Conservation (phyloP, 306 rosid genomes). For the Lathyrus aphaca region DNA sequence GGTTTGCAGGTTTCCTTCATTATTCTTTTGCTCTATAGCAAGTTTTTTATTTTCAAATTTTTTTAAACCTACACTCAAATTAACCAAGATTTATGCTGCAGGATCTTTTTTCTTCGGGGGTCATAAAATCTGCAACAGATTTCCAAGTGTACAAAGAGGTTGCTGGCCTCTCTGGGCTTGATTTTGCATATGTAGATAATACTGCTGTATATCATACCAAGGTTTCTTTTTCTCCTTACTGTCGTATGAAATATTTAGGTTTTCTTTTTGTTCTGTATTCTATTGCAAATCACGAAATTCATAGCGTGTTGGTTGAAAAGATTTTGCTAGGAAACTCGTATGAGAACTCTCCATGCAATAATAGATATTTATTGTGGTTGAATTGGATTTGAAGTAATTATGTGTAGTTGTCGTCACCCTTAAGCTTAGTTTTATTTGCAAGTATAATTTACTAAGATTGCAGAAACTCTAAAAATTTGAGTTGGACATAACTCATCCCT, state of each 20-base stretch:
- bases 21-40: slow-evolving; percentile 3
- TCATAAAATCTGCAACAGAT: slow-evolving; percentile 91
- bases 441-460: too few relatives aligned
- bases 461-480: too few relatives aligned
- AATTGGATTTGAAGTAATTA: slow-evolving; percentile 12
- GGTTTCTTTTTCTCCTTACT: slow-evolving; percentile 55
- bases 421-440: background rate
- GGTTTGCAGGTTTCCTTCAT: slow-evolving; percentile 53
- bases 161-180: slow-evolving; percentile 95
- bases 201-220: slow-evolving; percentile 96
- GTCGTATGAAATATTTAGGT: slow-evolving; percentile 24
- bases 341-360: slow-evolving; percentile 1
- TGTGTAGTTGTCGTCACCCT: slow-evolving; percentile 13
- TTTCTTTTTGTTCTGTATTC: slow-evolving; percentile 26
- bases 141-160: slow-evolving; percentile 88
- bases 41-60: slow-evolving; percentile 17
- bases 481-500: too few relatives aligned
- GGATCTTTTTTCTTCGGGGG: slow-evolving; percentile 92
- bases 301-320: slow-evolving; percentile 4
- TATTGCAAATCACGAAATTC: slow-evolving; percentile 32
- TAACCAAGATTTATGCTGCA: slow-evolving; percentile 47
- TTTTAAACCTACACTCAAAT: slow-evolving; percentile 25
- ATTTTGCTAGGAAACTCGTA: slow-evolving; percentile 9
- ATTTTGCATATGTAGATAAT: slow-evolving; percentile 81
- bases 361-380: background rate